Evolutionary conservation across 169 alveolate species (phyloP).

Genomic region (Amoebophrya sp.): DNA sequence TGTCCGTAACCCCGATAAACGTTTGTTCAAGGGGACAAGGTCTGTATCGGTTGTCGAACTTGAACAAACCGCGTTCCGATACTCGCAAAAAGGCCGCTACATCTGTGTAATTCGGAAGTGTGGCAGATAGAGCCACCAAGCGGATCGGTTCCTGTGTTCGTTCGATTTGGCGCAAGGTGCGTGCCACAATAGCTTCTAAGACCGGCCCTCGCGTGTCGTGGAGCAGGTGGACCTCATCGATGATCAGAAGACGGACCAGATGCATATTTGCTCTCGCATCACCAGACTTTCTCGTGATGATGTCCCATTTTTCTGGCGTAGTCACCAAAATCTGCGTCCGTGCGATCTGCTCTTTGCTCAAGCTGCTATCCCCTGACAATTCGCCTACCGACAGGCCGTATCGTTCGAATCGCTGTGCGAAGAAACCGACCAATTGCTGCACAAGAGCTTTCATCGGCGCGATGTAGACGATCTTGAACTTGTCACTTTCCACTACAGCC

Average conservation of each 20-base stretch:
- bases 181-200: slow-evolving; percentile 96
- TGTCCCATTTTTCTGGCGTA: slow-evolving; percentile 99
- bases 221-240: slow-evolving; percentile 98
- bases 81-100: slow-evolving; percentile 96
- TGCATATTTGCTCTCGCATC: slow-evolving; percentile 80
- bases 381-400: slow-evolving; percentile 49
- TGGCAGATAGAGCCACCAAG: slow-evolving; percentile 98
- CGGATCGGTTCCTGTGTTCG: slow-evolving; percentile 72
- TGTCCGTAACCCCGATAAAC: slow-evolving; percentile 95
- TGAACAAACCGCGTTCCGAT: slow-evolving; percentile 79
- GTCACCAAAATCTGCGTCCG: slow-evolving; percentile 96
- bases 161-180: slow-evolving; percentile 87
- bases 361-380: slow-evolving; percentile 47
- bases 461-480: slow-evolving; percentile 92
- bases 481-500: no score
- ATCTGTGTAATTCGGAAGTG: slow-evolving; percentile 98
- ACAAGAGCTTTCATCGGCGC: slow-evolving; percentile 99
- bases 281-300: slow-evolving; percentile 94
- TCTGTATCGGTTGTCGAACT: slow-evolving; percentile 91
- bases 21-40: slow-evolving; percentile 97
- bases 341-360: slow-evolving; percentile 91
- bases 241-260: slow-evolving; percentile 89
- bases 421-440: slow-evolving; percentile 73
- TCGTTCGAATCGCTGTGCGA: slow-evolving; percentile 49
- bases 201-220: slow-evolving; percentile 99